Conservation (phyloP, 75 land plant genomes). For the Azolla pinnata region DNA sequence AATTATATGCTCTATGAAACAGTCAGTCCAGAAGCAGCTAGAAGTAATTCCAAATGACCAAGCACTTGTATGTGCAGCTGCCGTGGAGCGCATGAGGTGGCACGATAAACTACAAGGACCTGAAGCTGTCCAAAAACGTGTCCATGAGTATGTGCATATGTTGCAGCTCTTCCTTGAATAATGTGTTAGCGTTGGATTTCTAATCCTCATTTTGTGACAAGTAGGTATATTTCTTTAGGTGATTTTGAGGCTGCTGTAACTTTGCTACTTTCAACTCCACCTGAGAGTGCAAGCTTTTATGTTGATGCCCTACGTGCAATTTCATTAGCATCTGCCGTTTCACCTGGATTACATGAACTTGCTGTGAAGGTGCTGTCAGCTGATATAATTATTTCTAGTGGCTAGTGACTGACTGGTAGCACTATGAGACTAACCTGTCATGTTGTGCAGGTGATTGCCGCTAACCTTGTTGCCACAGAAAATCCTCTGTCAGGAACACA, state of each 20-base stretch:
- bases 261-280: constrained; percentile 79
- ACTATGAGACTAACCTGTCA: no score
- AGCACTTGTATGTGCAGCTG: constrained; percentile 54
- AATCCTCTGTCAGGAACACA: constrained; percentile 84
- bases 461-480: constrained; percentile 95
- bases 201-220: no score
- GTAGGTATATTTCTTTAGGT: constrained; percentile 82
- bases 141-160: constrained; percentile 69
- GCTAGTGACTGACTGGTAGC: no score
- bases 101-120: constrained; percentile 80
- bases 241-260: constrained; percentile 92
- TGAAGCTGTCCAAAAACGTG: constrained; percentile 78
- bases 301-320: constrained; percentile 94
- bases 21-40: constrained; percentile 29
- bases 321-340: constrained; percentile 91
- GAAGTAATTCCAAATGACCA: constrained; percentile 55
- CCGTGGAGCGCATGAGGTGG: constrained; percentile 80
- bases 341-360: constrained; percentile 81
- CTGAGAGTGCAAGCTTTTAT: constrained; percentile 81
- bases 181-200: no score
- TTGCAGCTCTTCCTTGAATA: not conserved
- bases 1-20: no score
- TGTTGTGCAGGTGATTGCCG: constrained; percentile 75
- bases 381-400: no score
- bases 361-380: constrained; percentile 94